Base-by-base conservation (phyloP, 2,329 filamentous ascomycete genomes). In the Scorias spongiosa region DNA sequence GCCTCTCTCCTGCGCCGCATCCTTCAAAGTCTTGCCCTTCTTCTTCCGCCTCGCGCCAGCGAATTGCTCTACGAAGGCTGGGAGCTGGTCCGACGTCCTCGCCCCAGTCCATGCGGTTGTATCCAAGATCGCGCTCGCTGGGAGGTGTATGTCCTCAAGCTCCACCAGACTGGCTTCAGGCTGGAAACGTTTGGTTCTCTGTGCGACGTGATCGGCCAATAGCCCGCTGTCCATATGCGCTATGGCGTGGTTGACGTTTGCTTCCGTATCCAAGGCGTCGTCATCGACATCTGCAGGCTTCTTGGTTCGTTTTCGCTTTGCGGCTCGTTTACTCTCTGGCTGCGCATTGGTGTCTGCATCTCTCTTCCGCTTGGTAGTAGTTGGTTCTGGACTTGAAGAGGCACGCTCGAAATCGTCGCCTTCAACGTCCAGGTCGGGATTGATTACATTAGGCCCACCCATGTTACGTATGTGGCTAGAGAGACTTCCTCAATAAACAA, bases 121-220 rank as follows among this genome's bases (percentile, higher is more conserved):
- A 62, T 96, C 86, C 47, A 74, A 68, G 56, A 96, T 86, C 3
- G 78, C 76, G 49, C 71, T 78, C 49, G 80, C 85, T 52, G 85
- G 78, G 42, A 96, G 71, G 44, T 83, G 80, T 56, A 85, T 69
- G 58, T 95, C 88, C 45, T 84, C 80, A 29, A 93, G 67, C 64
- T 98, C 91, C 36, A 96, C 75, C 1, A 78, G 69, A 53, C 84
- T 94, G 55, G 95, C 63, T 42, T 94, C 81, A 26, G 75, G 77
- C 43, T 86, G 84, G 57, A 89, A 93, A 18, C 81, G 74, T 50
- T 74, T 77, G 43, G 84, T 81, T 57, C 83, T 77, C 57, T 91
- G 81, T 6, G 83, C 83, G 48, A 95, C 70, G 60, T 94, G 80
- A 60, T 95, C 89, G 1, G 88, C 84, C 40, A 95, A 67, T 37